Evolutionary conservation across 768 basidiomycete species (phyloP), one percentile per base, ranked within the genome.

Genomic region (Amanita fuliginea): DNA sequence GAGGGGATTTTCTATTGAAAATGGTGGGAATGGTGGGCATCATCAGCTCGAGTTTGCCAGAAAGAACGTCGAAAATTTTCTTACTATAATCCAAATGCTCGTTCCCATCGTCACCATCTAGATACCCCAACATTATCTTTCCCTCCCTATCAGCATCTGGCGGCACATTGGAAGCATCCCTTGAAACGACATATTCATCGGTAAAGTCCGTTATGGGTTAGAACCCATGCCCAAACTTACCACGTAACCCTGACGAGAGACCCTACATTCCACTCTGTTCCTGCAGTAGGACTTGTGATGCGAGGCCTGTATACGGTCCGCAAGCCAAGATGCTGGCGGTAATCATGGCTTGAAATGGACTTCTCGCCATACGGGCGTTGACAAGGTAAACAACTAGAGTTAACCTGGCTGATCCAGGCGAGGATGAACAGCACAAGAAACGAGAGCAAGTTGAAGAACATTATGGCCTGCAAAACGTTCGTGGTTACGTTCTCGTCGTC

Each of bases 1-100:
- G 42, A 83, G 67, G 6, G 80, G 79, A 42, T 72, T 53, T 1
- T 62, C 81, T 80, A 42, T n/a, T n/a, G n/a, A n/a, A n/a, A n/a
- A n/a, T n/a, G n/a, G n/a, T n/a, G n/a, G n/a, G n/a, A n/a, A n/a
- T n/a, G n/a, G n/a, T n/a, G n/a, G n/a, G n/a, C n/a, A n/a, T n/a
- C n/a, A n/a, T n/a, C n/a, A n/a, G n/a, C n/a, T n/a, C n/a, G n/a
- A n/a, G n/a, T n/a, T n/a, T n/a, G n/a, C n/a, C n/a, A n/a, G n/a
- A n/a, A n/a, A n/a, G n/a, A 41, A 44, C 33, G 44, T 42, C 46
- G 26, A 52, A 21, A 32, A 37, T 37, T 18, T 13, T 33, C 64
- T 49, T 53, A 78, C 76, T 63, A 21, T 69, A 46, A 54, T 75
- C 67, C 2, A 78, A 68, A 55, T 77, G 72, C 53, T 76, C 73